A percentile compares a stretch with the other conserved stretches of the same genome.
These are phyloP conservation scores for Carpinus viminea DNA, from an alignment of 306 rosid genomes.

Conservation along the genomic window DNA sequence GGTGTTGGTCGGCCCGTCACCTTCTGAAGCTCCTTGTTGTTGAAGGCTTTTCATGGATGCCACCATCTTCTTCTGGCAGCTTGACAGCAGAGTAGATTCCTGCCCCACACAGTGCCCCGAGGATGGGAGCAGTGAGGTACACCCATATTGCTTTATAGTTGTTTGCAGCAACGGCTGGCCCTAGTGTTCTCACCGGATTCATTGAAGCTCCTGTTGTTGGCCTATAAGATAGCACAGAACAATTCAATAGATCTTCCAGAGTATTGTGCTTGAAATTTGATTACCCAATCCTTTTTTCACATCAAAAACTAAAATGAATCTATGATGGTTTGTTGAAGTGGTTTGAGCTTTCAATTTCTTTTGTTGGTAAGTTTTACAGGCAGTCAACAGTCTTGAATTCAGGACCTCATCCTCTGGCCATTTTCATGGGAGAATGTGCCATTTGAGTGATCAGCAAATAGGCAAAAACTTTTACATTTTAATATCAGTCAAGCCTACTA, in stretches of 20 bases:
- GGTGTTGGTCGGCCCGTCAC: constrained; percentile 34
- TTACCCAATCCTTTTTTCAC: background rate
- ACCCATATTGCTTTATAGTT: constrained; percentile 84
- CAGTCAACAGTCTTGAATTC: too few relatives aligned
- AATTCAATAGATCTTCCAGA: background rate
- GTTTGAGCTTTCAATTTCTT: too few relatives aligned
- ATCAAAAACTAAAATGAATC: background rate
- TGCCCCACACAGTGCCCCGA: constrained; percentile 81
- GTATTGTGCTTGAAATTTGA: background rate
- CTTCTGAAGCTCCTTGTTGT: constrained; percentile 56
- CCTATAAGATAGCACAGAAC: constrained; percentile 38
- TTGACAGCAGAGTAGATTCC: constrained; percentile 74
- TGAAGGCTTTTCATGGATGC: constrained; percentile 37
- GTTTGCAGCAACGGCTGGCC: constrained; percentile 83
- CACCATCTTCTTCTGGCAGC: constrained; percentile 57
- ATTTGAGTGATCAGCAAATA: background rate
- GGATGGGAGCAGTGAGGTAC: constrained; percentile 76
- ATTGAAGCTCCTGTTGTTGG: constrained; percentile 73
- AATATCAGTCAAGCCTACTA: background rate
- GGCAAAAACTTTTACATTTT: background rate
- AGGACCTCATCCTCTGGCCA: background rate
- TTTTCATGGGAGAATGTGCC: background rate
- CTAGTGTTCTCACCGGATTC: constrained; percentile 89
- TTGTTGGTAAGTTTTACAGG: background rate
- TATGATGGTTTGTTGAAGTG: too few relatives aligned